Base-by-base conservation (phyloP, 2,329 filamentous ascomycete species). In the Ascochyta clinopodiicola region DNA sequence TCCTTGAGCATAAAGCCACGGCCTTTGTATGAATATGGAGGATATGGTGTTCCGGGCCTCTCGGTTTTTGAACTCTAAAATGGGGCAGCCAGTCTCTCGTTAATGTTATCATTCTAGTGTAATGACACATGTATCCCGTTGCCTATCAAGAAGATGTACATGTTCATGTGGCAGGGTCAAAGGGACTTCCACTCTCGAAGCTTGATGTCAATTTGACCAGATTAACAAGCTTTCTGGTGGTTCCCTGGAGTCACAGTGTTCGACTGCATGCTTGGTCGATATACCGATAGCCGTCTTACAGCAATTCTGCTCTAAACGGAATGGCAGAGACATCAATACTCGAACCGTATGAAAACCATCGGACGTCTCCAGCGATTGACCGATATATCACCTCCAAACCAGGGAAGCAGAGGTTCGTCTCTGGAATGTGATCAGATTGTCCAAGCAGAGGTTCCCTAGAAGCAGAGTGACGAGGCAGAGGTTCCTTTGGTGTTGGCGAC, bases 111-210 rank as follows among this genome's bases (percentile, higher is more conserved):
- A 67, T 61, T 52, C 42, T 67, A 64, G 60, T 60, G 58, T 57
- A 57, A 62, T 66, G 70, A 72, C 67, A 61, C 68, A 73, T 73
- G 65, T 69, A 64, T 66, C 67, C 69, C 57, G 71, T 73, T 74
- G 70, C 68, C 71, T 71, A 57, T 70, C 68, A 71, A 67, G 45
- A 59, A 55, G 47, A n/a, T 46, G 44, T 60, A 51, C 15, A 31
- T 31, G 10, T 3, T 31, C 10, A 31, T 31, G 29, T 31, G 10
- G 10, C 29, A 31, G 10, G 10, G 12, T 6, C 15, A 13, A 31
- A 3, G 12, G 6, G 12, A 4, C 13, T 15, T 10, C 12, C 29
- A 31, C 4, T 13, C 12, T 15, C 29, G 12, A 31, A 10, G 29
- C 12, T 3, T 10, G 29, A 31, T 12, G 12, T 13, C 6, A 31